Evolutionary conservation across 176 grass and related monocot genomes (phyloP).

Genomic region (Triticum monococcum): DNA sequence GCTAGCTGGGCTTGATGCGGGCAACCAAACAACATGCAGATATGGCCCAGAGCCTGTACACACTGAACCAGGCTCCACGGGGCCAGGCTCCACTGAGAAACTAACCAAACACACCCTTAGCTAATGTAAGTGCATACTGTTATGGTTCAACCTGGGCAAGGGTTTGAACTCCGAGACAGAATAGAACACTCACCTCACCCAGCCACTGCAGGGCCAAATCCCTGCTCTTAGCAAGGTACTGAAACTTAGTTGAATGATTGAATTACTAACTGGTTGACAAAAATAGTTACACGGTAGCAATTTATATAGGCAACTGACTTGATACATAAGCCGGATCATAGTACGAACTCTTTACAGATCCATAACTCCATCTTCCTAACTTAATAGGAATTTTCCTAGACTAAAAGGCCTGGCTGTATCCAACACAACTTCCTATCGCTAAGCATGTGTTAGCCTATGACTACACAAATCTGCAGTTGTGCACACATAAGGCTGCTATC

Average conservation of each 20-base stretch:
- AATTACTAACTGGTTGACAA: neutral
- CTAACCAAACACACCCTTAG: neutral
- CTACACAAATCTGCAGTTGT: neutral
- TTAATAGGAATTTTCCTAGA: neutral
- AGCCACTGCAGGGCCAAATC: neutral
- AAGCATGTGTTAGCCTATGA: neutral
- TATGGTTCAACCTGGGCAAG: neutral
- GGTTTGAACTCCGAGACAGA: neutral
- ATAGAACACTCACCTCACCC: neutral
- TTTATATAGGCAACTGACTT: neutral
- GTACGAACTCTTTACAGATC: neutral
- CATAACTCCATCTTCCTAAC: neutral
- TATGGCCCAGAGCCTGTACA: too few relatives aligned
- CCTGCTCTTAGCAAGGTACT: neutral
- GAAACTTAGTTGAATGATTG: neutral
- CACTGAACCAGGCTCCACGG: too few relatives aligned
- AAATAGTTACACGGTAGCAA: neutral
- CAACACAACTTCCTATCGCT: neutral
- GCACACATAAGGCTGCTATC: neutral
- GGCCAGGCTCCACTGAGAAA: too few relatives aligned
- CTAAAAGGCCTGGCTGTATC: neutral
- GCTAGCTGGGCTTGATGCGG: too few relatives aligned
- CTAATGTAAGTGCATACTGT: neutral
- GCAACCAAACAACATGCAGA: too few relatives aligned
- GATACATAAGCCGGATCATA: neutral